Percentiles rank a stretch among this genome's conserved stretches.
Conservation (phyloP, 768 basidiomycete genomes). For the Mycena polygramma region DNA sequence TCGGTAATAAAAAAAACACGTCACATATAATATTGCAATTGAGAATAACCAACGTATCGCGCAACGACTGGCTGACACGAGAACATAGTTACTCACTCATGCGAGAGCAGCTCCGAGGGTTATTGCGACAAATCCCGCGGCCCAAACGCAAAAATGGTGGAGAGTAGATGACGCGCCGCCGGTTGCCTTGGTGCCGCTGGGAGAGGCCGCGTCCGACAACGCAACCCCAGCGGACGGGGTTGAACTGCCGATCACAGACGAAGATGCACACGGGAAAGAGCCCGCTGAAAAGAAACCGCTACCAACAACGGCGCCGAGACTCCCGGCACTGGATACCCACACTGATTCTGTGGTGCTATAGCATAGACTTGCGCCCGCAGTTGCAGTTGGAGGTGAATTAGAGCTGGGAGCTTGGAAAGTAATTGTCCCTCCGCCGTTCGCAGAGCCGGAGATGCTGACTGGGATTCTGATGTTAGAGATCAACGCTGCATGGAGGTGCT, state of each 20-base stretch:
- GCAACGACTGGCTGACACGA: not conserved
- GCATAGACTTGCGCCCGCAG: not conserved
- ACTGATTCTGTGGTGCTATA: conserved; percentile 8
- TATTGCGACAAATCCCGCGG: not conserved
- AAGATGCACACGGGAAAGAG: not conserved
- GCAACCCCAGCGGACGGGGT: not conserved
- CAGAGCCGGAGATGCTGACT: conserved; percentile 26
- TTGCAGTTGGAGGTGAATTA: not conserved
- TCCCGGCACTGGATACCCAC: not conserved
- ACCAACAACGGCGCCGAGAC: not conserved
- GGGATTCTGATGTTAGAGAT: conserved; percentile 13
- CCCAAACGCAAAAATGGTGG: not conserved
- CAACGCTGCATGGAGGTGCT: not conserved
- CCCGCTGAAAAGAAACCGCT: not conserved
- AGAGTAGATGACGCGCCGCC: not conserved
- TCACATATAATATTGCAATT: not conserved
- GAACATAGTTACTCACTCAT: not conserved
- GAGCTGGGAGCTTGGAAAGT: not conserved
- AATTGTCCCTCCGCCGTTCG: not conserved
- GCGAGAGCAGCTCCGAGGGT: not conserved
- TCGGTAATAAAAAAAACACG: too few species aligned
- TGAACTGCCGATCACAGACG: not conserved
- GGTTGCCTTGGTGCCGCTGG: not conserved
- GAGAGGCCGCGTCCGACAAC: not conserved
- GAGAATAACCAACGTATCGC: not conserved